Evolutionary conservation across 305 asterid genomes (phyloP).

Genomic region (Solanum hybrid): DNA sequence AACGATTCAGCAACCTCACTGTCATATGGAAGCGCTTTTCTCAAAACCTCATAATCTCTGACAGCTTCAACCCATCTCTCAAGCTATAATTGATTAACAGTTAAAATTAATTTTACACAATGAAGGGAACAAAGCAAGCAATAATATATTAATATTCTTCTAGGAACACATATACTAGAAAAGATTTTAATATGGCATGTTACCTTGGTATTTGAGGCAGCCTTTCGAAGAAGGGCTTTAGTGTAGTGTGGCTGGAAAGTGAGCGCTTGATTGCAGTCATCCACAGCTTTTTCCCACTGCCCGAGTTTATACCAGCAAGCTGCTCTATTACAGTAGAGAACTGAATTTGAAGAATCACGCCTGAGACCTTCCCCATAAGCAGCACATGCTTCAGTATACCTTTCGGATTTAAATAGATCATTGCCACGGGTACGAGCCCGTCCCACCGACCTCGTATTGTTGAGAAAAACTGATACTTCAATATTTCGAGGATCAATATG

Average conservation of each 20-base stretch:
- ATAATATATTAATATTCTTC: not conserved
- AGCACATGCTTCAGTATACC: conserved; percentile 85
- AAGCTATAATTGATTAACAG: conserved; percentile 28
- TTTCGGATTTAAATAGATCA: conserved; percentile 66
- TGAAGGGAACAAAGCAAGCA: not conserved
- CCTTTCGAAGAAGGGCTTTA: conserved; percentile 86
- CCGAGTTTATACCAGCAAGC: conserved; percentile 94
- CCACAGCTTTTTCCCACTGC: conserved; percentile 62
- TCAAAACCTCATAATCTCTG: conserved; percentile 50
- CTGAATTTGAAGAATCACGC: conserved; percentile 62
- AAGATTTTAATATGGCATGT: not conserved
- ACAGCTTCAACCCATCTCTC: conserved; percentile 64
- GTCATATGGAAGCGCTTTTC: conserved; percentile 50
- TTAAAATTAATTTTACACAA: not conserved
- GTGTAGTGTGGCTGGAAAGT: conserved; percentile 60
- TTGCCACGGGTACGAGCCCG: conserved; percentile 88
- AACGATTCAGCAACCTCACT: conserved; percentile 52
- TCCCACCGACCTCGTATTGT: conserved; percentile 46
- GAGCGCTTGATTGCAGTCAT: conserved; percentile 81
- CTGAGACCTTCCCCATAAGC: conserved; percentile 85
- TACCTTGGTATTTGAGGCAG: conserved; percentile 74
- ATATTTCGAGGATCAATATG: conserved; percentile 45
- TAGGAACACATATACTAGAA: not conserved
- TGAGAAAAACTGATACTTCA: conserved; percentile 42
- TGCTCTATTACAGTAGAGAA: conserved; percentile 87